Conservation (phyloP, 768 basidiomycete species). For the Amanita jacksonii region DNA sequence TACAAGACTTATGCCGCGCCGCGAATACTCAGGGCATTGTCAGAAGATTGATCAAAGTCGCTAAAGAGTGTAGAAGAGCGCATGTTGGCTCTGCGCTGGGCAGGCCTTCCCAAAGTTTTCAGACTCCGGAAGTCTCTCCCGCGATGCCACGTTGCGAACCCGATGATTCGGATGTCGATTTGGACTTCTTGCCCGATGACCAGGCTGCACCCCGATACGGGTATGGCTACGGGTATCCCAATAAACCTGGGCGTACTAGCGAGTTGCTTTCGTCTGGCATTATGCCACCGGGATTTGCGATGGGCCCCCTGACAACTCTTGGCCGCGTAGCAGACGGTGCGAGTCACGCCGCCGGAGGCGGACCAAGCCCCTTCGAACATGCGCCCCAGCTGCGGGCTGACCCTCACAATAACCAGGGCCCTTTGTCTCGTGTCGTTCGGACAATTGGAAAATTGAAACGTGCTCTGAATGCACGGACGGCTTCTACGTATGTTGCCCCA, state of each 20-base stretch:
- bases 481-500: background rate
- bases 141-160: no score
- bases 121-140: no score
- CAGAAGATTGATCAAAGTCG: conserved; percentile 72
- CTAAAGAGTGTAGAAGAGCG: conserved; percentile 68
- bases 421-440: conserved; percentile 69
- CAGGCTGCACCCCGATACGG: conserved; percentile 16
- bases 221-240: background rate
- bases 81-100: conserved; percentile 32
- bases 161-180: conserved; percentile 65
- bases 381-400: conserved; percentile 28
- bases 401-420: background rate
- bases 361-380: conserved; percentile 17
- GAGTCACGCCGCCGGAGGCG: no score
- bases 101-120: no score
- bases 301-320: conserved; percentile 46
- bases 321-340: conserved; percentile 46
- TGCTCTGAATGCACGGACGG: conserved; percentile 46
- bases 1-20: background rate
- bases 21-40: conserved; percentile 53
- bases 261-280: background rate
- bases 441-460: conserved; percentile 77
- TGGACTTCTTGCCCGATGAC: conserved; percentile 61
- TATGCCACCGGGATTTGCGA: background rate
- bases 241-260: background rate